Evolutionary conservation across 2,329 filamentous ascomycete species (phyloP).

Genomic region (Rhynchosporium secalis): DNA sequence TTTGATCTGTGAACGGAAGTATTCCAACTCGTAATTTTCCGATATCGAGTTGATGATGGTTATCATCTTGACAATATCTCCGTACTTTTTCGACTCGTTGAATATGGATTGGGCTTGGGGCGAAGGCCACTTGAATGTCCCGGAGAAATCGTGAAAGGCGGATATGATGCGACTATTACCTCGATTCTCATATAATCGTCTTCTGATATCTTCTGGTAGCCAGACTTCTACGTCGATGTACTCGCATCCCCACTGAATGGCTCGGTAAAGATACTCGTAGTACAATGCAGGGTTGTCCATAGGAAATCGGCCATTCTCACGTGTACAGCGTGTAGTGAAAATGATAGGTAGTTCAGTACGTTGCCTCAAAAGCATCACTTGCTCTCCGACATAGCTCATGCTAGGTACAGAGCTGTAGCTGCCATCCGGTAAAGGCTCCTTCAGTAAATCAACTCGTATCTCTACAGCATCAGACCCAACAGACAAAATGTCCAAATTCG

Average conservation of each 20-base stretch:
- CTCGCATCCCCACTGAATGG: slow-evolving; percentile 86
- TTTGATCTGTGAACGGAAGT: slow-evolving; percentile 77
- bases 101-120: slow-evolving; percentile 71
- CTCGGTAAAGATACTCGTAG: slow-evolving; percentile 77
- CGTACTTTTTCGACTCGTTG: slow-evolving; percentile 68
- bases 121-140: slow-evolving; percentile 80
- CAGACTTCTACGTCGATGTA: slow-evolving; percentile 89
- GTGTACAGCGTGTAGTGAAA: slow-evolving; percentile 79
- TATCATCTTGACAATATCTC: slow-evolving; percentile 91
- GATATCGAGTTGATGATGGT: slow-evolving; percentile 78
- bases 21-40: slow-evolving; percentile 88
- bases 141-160: slow-evolving; percentile 88
- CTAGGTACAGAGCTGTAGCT: slow-evolving; percentile 68
- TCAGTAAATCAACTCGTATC: slow-evolving; percentile 77
- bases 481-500: slow-evolving; percentile 83
- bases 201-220: slow-evolving; percentile 75
- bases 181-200: slow-evolving; percentile 64
- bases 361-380: slow-evolving; percentile 81
- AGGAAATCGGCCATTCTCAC: slow-evolving; percentile 80
- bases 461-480: slow-evolving; percentile 86
- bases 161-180: slow-evolving; percentile 85
- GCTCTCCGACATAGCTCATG: slow-evolving; percentile 80
- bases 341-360: slow-evolving; percentile 87
- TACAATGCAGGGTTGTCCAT: slow-evolving; percentile 77
- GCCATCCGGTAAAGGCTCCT: slow-evolving; percentile 66